Evolutionary conservation across 306 rosid genomes (phyloP), one percentile per base, ranked within the genome.

Genomic region (Ceratonia siliqua): DNA sequence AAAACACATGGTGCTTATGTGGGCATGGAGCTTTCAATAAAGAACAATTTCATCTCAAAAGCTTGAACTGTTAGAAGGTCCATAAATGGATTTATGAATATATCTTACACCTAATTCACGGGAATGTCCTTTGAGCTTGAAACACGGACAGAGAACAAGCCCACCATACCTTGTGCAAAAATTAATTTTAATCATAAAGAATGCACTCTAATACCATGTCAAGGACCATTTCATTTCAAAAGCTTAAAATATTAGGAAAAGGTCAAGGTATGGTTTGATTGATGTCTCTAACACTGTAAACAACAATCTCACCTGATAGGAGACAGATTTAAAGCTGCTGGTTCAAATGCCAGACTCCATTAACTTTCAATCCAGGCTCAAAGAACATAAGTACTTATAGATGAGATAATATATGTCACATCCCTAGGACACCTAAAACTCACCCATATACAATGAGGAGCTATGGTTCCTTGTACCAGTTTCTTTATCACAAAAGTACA

Each of bases 401-500:
- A 59, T 1, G 27, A 46, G 6, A 3, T 13, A 39, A 20, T 38
- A 20, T 4, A 46, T 32, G 21, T 8, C 32, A 45, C 17, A 72
- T 27, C 27, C 38, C 42, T 25, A 2, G 17, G 42, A 35, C 35
- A 73, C n/a, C 4, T 17, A 45, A 73, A 14, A 30, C 7, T 45
- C 36, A 7, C 35, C 10, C 25, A 33, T 12, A 2, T 58, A 48
- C 63, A 62, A 52, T 49, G n/a, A 48, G 27, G 56, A 25, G 38
- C 15, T 24, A 46, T 1, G 56, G 70, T 11, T 48, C 50, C 36
- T 35, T 35, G 8, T 46, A 45, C 35, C 39, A 65, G 33, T 65
- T 67, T 57, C 72, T 54, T 68, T 24, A 45, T 45, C 30, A 73
- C 67, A 22, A 78, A 61, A 24, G 43, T 56, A 24, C 36, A 70